These are phyloP conservation scores for Penicillium desertorum DNA, from an alignment of 495 filamentous ascomycete species.

Conservation along the genomic window DNA sequence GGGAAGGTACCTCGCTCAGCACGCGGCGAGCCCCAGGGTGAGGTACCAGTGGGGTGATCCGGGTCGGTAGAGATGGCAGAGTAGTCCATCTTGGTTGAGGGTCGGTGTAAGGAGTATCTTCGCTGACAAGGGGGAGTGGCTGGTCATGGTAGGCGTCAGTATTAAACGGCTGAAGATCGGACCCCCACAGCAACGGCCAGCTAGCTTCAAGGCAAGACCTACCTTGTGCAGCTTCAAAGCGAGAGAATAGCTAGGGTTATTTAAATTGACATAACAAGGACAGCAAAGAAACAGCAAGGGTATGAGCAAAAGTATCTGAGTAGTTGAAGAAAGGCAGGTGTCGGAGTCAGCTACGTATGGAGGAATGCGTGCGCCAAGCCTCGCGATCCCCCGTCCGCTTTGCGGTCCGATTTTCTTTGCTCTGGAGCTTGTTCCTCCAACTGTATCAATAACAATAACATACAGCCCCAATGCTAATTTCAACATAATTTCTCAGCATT, in stretches of 20 bases:
- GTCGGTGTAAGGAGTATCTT: conserved; percentile 25
- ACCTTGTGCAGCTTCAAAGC: conserved; percentile 18
- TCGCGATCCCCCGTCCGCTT: conserved; percentile 18
- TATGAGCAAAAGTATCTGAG: neutral
- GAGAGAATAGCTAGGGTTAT: neutral
- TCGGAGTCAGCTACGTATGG: conserved; percentile 19
- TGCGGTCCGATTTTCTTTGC: conserved; percentile 15
- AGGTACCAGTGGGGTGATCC: conserved; percentile 65
- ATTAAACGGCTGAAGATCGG: conserved; percentile 25
- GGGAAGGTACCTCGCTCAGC: conserved; percentile 57
- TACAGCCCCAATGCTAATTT: conserved; percentile 13
- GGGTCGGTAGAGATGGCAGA: conserved; percentile 72
- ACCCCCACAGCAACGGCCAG: conserved; percentile 28
- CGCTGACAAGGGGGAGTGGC: conserved; percentile 27
- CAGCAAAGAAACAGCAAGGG: conserved; percentile 5
- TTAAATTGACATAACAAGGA: conserved; percentile 16
- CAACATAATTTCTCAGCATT: conserved; percentile 12
- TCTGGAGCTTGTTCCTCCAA: conserved; percentile 6
- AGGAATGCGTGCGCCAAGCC: conserved; percentile 26
- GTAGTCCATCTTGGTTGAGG: conserved; percentile 69
- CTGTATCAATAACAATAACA: conserved; percentile 2
- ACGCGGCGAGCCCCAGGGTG: conserved; percentile 80
- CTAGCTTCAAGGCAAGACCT: conserved; percentile 17
- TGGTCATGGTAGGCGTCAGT: conserved; percentile 30
- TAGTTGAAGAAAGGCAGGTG: conserved; percentile 8